Conservation (phyloP, 2,329 filamentous ascomycete genomes). For the Emergomyces orientalis region DNA sequence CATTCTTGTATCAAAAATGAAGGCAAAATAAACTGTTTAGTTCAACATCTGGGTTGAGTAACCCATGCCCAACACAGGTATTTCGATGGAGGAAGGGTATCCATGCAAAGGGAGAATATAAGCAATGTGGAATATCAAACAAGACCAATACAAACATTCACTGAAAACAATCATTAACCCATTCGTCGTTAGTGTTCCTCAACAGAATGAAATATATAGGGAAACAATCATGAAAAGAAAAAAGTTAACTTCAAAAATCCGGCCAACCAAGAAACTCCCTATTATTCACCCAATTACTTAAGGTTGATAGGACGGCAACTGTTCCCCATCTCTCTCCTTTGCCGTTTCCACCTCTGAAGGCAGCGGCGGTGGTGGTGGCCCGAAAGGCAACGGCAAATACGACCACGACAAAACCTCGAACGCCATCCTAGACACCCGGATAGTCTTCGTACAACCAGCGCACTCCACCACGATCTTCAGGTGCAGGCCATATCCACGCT, state of each 20-base stretch:
- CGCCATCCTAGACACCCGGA: neutral
- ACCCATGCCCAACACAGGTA: neutral
- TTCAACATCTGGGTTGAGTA: neutral
- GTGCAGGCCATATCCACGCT: neutral
- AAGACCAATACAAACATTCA: neutral
- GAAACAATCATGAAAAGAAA: neutral
- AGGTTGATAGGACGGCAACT: neutral
- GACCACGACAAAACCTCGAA: neutral
- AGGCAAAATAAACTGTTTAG: neutral
- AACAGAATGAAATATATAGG: neutral
- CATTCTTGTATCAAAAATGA: neutral
- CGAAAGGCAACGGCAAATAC: neutral
- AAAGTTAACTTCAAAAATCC: neutral
- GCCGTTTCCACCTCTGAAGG: neutral
- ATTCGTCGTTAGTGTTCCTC: neutral
- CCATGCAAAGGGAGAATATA: neutral
- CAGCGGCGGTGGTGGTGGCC: neutral
- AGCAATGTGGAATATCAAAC: neutral
- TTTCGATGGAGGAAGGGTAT: neutral
- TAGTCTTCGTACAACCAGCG: neutral
- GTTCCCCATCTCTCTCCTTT: neutral
- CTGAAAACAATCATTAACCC: neutral
- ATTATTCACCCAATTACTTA: neutral
- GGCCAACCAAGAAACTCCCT: neutral
- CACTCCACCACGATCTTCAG: neutral